phyloP scores from a whole-genome alignment of 2,329 filamentous ascomycete genomes.

The Penicillium hesseltinei region DNA sequence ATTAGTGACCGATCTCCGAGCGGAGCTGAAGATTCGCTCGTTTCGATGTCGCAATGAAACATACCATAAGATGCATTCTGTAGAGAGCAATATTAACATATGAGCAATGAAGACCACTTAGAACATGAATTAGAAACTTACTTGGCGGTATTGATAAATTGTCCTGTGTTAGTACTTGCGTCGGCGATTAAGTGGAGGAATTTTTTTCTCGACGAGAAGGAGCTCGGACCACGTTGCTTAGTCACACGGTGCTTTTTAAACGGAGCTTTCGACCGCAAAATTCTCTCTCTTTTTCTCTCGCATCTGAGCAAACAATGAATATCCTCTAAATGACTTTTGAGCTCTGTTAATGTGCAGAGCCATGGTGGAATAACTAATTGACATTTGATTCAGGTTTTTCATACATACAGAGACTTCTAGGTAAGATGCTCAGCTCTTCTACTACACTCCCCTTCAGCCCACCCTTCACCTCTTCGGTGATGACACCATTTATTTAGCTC shows the following conservation, averaged over 20 bases:
- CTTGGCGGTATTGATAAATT: slow-evolving; percentile 27
- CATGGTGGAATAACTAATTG: slow-evolving; percentile 2
- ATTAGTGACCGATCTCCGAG: slow-evolving; percentile 13
- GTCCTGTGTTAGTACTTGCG: slow-evolving; percentile 14
- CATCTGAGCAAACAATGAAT: background rate
- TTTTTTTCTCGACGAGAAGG: slow-evolving; percentile 25
- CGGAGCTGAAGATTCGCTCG: slow-evolving; percentile 11
- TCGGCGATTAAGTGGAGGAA: slow-evolving; percentile 23
- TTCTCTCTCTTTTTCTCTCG: slow-evolving; percentile 13
- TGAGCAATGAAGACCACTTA: background rate
- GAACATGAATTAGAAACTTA: slow-evolving; percentile 20
- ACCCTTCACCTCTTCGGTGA: slow-evolving; percentile 41
- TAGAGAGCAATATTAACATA: slow-evolving; percentile 10
- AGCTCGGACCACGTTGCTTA: slow-evolving; percentile 22
- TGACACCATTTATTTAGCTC: slow-evolving; percentile 45
- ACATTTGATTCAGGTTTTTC: slow-evolving; percentile 2
- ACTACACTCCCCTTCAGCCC: slow-evolving; percentile 11
- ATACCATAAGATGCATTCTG: slow-evolving; percentile 46
- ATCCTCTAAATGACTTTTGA: background rate
- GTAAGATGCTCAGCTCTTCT: slow-evolving; percentile 20
- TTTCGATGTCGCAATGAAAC: slow-evolving; percentile 13
- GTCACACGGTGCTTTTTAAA: slow-evolving; percentile 24
- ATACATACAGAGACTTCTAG: slow-evolving; percentile 2
- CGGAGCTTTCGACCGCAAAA: slow-evolving; percentile 15
- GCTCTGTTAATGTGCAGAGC: slow-evolving; percentile 8